Conservation (phyloP, 2,329 filamentous ascomycete species). For the Alternaria arborescens region DNA sequence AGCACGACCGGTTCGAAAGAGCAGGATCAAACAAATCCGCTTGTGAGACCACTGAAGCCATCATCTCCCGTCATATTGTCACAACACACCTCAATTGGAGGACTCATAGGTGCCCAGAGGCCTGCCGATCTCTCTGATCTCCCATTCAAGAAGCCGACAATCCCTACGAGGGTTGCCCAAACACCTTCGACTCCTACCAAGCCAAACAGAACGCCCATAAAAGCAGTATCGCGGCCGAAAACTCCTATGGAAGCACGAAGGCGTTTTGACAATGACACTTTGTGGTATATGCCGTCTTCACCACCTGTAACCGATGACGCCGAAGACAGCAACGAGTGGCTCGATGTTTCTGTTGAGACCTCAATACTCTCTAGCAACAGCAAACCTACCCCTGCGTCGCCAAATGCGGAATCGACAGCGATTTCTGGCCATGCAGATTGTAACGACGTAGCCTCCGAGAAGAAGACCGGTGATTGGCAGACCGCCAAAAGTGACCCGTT, state of each 20-base stretch:
- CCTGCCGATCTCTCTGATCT: constrained; percentile 4
- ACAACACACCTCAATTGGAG: constrained; percentile 24
- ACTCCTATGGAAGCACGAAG: constrained; percentile 17
- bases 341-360: constrained; percentile 6
- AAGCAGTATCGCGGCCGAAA: constrained; percentile 11
- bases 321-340: constrained; percentile 10
- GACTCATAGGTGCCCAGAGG: constrained; percentile 18
- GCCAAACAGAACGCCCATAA: constrained; percentile 2
- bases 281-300: constrained; percentile 19
- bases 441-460: constrained; percentile 42
- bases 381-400: constrained; percentile 54
- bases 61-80: constrained; percentile 4
- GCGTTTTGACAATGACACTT: constrained; percentile 2
- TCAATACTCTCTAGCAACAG: constrained; percentile 53
- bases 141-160: constrained; percentile 30
- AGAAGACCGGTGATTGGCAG: constrained; percentile 34
- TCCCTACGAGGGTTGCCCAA: constrained; percentile 15
- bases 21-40: background rate
- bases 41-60: constrained; percentile 4
- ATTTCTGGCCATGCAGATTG: constrained; percentile 49
- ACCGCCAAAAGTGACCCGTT: constrained; percentile 43
- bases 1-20: background rate
- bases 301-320: constrained; percentile 16
- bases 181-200: constrained; percentile 27
- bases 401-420: constrained; percentile 50